Conservation (phyloP, 1,284 basidiomycete genomes). For the Fomes fomentarius region DNA sequence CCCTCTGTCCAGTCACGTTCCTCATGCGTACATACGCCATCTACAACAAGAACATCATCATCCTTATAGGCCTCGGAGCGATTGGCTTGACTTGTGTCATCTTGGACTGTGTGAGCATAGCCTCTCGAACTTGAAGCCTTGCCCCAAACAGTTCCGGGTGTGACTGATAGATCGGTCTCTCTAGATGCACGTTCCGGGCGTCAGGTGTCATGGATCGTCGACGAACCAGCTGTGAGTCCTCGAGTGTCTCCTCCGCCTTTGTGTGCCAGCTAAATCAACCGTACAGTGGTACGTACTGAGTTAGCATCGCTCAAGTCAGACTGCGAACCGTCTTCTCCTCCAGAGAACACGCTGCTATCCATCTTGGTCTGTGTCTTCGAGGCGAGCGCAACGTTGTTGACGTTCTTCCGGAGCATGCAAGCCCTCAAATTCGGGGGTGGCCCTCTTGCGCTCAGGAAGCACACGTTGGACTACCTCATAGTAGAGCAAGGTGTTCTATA, state of each 20-base stretch:
- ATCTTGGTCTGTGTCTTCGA: constrained; percentile 37
- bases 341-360: constrained; percentile 33
- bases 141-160: constrained; percentile 19
- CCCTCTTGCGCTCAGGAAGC: constrained; percentile 20
- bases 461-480: constrained; percentile 32
- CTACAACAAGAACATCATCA: constrained; percentile 28
- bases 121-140: neutral
- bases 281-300: neutral
- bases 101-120: constrained; percentile 34
- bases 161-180: no score
- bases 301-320: no score
- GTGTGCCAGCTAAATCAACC: neutral
- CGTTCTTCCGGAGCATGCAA: constrained; percentile 34
- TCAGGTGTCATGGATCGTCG: constrained; percentile 23
- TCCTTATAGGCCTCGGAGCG: constrained; percentile 31
- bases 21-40: constrained; percentile 37
- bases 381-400: constrained; percentile 30
- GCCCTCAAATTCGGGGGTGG: constrained; percentile 27
- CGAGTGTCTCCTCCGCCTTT: neutral
- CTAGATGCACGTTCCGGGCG: constrained; percentile 26
- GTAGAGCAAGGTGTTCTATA: constrained; percentile 37
- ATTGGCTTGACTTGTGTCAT: constrained; percentile 33
- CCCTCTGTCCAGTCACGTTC: constrained; percentile 32
- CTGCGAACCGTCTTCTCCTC: neutral
- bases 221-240: constrained; percentile 17